Conservation (phyloP, 2,329 filamentous ascomycete genomes). For the Daldinia sp. region DNA sequence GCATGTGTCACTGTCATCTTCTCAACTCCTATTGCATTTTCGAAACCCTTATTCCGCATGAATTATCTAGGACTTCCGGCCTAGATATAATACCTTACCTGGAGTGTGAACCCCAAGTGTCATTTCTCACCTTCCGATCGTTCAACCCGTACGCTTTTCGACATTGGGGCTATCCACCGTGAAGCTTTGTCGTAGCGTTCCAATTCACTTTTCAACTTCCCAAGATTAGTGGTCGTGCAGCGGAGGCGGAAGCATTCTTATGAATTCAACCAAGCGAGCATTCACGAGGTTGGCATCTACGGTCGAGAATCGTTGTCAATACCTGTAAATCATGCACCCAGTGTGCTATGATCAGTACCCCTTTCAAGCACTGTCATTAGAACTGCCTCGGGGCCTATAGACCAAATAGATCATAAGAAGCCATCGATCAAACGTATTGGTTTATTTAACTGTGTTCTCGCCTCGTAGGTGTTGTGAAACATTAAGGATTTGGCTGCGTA, state of each 20-base stretch:
- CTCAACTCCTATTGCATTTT: constrained; percentile 26
- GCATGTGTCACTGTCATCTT: constrained; percentile 4
- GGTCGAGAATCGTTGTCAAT: constrained; percentile 15
- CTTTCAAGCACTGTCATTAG: constrained; percentile 16
- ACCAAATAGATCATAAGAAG: constrained; percentile 38
- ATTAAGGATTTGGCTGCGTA: not conserved
- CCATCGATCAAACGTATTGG: constrained; percentile 14
- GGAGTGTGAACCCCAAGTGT: not conserved
- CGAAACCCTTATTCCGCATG: constrained; percentile 19
- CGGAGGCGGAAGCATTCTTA: constrained; percentile 1
- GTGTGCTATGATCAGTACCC: constrained; percentile 28
- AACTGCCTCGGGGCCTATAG: constrained; percentile 28
- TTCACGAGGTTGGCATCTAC: constrained; percentile 8
- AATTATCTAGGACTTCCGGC: constrained; percentile 6
- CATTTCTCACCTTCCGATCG: constrained; percentile 9
- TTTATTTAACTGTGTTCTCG: not conserved
- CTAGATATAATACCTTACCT: not conserved
- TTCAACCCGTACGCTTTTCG: constrained; percentile 7
- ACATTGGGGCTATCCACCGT: not conserved
- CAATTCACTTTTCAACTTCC: constrained; percentile 17
- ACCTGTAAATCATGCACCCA: constrained; percentile 16
- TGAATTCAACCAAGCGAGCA: constrained; percentile 4
- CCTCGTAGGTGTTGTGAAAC: not conserved
- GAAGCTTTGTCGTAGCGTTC: not conserved
- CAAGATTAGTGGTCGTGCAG: not conserved